Percentiles rank a stretch among this genome's conserved stretches.
Conservation (phyloP, 1,139 yeast genomes). For the Pichia kudriavzevii region DNA sequence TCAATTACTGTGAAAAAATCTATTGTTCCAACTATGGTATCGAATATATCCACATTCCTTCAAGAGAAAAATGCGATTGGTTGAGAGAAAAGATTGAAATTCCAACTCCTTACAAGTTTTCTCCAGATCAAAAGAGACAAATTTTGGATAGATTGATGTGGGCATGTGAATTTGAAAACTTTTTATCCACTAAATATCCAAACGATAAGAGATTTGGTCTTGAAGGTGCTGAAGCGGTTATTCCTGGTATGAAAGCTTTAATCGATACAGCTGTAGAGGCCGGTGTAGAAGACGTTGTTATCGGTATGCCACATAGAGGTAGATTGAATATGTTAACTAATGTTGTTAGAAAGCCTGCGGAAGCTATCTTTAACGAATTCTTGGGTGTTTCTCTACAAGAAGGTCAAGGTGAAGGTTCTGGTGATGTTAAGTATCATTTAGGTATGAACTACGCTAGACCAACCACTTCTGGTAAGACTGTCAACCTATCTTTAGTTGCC, state of each 20-base stretch:
- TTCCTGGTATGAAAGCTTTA: constrained; percentile 94
- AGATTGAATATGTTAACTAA: constrained; percentile 95
- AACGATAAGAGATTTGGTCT: constrained; percentile 97
- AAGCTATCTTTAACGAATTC: constrained; percentile 93
- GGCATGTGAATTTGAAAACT: constrained; percentile 90
- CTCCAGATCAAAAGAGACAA: constrained; percentile 88
- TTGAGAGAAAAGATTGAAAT: constrained; percentile 93
- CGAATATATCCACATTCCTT: constrained; percentile 95
- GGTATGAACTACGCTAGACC: constrained; percentile 99
- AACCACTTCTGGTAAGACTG: constrained; percentile 96
- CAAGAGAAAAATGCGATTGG: constrained; percentile 96
- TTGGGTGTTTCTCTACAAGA: constrained; percentile 72
- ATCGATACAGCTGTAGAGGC: constrained; percentile 89
- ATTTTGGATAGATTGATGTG: constrained; percentile 94
- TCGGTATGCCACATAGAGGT: constrained; percentile 99
- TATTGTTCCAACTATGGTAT: constrained; percentile 89
- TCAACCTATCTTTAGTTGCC: constrained; percentile 91
- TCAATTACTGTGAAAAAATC: constrained; percentile 69
- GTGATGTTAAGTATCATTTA: constrained; percentile 97
- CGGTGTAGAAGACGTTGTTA: constrained; percentile 92
- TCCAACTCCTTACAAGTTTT: constrained; percentile 78
- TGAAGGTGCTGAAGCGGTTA: constrained; percentile 95
- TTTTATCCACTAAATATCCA: constrained; percentile 92
- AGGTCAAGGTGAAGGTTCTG: constrained; percentile 69
- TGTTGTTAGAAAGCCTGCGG: constrained; percentile 97